These are phyloP conservation scores for Davidsoniella virescens DNA, from an alignment of 2,329 filamentous ascomycete species.

Conservation along the genomic window DNA sequence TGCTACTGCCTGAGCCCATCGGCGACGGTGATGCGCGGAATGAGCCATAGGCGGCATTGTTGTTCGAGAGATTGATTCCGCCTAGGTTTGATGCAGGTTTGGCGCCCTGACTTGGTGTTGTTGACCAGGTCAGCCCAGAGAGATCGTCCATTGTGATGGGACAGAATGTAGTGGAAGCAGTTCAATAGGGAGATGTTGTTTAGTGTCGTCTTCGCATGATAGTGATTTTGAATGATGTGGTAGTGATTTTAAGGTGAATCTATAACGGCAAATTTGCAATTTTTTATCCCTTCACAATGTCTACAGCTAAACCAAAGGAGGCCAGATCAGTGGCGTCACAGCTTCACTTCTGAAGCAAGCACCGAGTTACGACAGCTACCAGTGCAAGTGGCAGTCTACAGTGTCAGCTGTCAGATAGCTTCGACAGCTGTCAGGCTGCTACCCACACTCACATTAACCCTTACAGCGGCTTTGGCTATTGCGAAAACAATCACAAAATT, in stretches of 20 bases:
- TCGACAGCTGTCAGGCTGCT: too few relatives aligned
- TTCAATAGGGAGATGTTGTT: background rate
- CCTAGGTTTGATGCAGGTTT: constrained; percentile 23
- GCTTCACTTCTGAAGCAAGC: background rate
- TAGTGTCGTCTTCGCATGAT: background rate
- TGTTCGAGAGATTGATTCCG: constrained; percentile 24
- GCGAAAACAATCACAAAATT: too few relatives aligned
- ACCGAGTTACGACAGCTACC: background rate
- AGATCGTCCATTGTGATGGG: constrained; percentile 41
- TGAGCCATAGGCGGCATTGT: constrained; percentile 31
- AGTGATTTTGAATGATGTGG: background rate
- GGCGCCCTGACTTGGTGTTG: constrained; percentile 21
- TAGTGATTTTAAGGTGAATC: background rate
- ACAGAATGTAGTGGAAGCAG: background rate
- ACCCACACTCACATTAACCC: too few relatives aligned
- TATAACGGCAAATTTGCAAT: background rate
- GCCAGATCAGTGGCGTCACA: constrained; percentile 2
- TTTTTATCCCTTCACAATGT: background rate
- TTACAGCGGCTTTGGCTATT: too few relatives aligned
- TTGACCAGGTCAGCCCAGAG: constrained; percentile 42
- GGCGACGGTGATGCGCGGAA: constrained; percentile 41
- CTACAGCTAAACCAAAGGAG: background rate
- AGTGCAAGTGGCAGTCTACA: too few relatives aligned
- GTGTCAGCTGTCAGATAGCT: too few relatives aligned
- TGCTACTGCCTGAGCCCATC: constrained; percentile 38